A percentile compares a stretch with the other conserved stretches of the same genome.
Evolutionary conservation across 257 asterid species (phyloP).

Genomic region (Lycium ferocissimum): DNA sequence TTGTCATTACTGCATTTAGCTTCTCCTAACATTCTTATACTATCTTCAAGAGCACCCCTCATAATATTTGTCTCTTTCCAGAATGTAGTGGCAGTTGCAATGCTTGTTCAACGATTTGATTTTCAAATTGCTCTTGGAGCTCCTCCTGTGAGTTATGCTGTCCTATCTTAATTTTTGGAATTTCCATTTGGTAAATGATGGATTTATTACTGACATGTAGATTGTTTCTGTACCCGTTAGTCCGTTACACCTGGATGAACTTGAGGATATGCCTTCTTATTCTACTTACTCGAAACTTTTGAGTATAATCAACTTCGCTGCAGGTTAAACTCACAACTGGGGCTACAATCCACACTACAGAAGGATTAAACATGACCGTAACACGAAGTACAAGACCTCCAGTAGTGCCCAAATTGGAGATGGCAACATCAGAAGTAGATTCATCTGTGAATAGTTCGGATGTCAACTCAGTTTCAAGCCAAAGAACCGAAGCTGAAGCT

Average conservation of each 20-base stretch:
- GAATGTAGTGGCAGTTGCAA: constrained; percentile 82
- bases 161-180: neutral
- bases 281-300: neutral
- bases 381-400: constrained; percentile 71
- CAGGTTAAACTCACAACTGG: constrained; percentile 98
- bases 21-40: constrained; percentile 23
- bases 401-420: constrained; percentile 62
- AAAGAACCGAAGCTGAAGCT: constrained; percentile 54
- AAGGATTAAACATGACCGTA: constrained; percentile 87
- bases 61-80: constrained; percentile 35
- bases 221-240: neutral
- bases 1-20: constrained; percentile 6
- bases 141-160: constrained; percentile 77
- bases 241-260: neutral
- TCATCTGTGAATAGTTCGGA: constrained; percentile 43
- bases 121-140: constrained; percentile 92
- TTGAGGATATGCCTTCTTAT: neutral
- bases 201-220: neutral
- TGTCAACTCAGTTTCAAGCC: constrained; percentile 43
- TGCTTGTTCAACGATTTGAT: constrained; percentile 89
- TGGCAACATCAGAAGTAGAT: constrained; percentile 51
- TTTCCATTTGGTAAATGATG: neutral
- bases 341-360: constrained; percentile 96
- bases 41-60: constrained; percentile 4
- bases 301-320: constrained; percentile 29